Evolutionary conservation across 192 early-diverging fungal genomes (phyloP), one percentile per base, ranked within the genome.

Genomic region (Dissophora ornata): DNA sequence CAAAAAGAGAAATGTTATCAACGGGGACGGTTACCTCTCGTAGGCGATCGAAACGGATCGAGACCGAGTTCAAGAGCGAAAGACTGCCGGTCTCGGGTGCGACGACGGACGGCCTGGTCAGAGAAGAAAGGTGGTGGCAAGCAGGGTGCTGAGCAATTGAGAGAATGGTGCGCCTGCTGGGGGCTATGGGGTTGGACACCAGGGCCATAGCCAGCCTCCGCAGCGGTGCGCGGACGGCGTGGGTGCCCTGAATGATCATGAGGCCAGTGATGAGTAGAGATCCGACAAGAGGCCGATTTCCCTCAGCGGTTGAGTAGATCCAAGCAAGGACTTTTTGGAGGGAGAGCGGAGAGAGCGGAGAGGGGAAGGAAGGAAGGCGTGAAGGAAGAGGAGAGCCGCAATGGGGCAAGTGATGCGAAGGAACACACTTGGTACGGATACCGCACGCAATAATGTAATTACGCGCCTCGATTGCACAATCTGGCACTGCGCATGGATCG

Each of bases 131-230:
- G 16, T 38, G 53, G 19, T 7, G 32, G 34, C 44, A n/a, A n/a
- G 9, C 4, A n/a, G 36, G 12, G 11, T 57, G 36, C 19, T 5
- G 38, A 15, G 36, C 36, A 5, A 41, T 57, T 11, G 24, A 21
- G 4, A 25, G 12, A 15, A 21, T 24, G 38, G 12, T 3, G 21
- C 16, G n/a, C 18, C 5, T 41, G 22, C n/a, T 19, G 0, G 50
- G 33, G 29, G 57, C 25, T 3, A 41, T n/a, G 22, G 57, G 24
- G 19, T 7, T 12, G 36, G 33, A 38, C 11, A 50, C 15, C 9
- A 65, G 26, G 41, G 62, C 22, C 15, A 46, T 54, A 29, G 40
- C 62, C 24, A 65, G 51, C 26, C 41, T 65, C 62, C 62, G 62
- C 51, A 65, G 62, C 41, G 62, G 62, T 1, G 40, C 41, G 33